phyloP scores from a whole-genome alignment of 2,329 filamentous ascomycete species.

The Trichoderma oligosporum region DNA sequence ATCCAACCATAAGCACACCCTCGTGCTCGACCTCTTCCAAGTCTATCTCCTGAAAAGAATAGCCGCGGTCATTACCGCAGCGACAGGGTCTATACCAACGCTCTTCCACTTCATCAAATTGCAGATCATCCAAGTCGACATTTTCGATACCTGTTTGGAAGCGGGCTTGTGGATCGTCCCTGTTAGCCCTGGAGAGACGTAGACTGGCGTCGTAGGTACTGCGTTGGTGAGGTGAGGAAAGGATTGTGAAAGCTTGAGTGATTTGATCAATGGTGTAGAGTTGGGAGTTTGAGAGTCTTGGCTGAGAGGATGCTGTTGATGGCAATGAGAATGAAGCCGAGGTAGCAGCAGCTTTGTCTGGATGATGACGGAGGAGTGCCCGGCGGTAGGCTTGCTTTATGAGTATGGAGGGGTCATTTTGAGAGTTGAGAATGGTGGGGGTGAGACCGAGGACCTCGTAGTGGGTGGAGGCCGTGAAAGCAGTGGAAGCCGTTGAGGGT shows the following conservation, averaged over 20 bases:
- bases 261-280: slow-evolving; percentile 61
- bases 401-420: slow-evolving; percentile 42
- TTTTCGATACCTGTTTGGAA: slow-evolving; percentile 60
- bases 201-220: slow-evolving; percentile 53
- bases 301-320: slow-evolving; percentile 2
- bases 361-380: slow-evolving; percentile 62
- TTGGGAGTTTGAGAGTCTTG: neutral
- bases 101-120: slow-evolving; percentile 45
- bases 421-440: slow-evolving; percentile 43
- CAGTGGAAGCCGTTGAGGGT: too few relatives aligned
- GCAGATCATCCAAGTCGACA: slow-evolving; percentile 62
- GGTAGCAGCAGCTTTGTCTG: slow-evolving; percentile 48
- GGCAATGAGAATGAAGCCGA: slow-evolving; percentile 5
- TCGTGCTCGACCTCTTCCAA: slow-evolving; percentile 56
- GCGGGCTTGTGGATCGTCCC: slow-evolving; percentile 24
- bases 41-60: slow-evolving; percentile 55
- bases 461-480: too few relatives aligned
- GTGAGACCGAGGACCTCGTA: slow-evolving; percentile 60
- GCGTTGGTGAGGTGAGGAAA: slow-evolving; percentile 49
- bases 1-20: slow-evolving; percentile 61
- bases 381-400: slow-evolving; percentile 62
- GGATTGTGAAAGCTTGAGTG: slow-evolving; percentile 53
- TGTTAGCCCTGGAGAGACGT: slow-evolving; percentile 31
- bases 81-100: slow-evolving; percentile 58
- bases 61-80: slow-evolving; percentile 61